These are phyloP conservation scores for Lentinula detonsa DNA, from an alignment of 768 basidiomycete genomes.

Conservation along the genomic window DNA sequence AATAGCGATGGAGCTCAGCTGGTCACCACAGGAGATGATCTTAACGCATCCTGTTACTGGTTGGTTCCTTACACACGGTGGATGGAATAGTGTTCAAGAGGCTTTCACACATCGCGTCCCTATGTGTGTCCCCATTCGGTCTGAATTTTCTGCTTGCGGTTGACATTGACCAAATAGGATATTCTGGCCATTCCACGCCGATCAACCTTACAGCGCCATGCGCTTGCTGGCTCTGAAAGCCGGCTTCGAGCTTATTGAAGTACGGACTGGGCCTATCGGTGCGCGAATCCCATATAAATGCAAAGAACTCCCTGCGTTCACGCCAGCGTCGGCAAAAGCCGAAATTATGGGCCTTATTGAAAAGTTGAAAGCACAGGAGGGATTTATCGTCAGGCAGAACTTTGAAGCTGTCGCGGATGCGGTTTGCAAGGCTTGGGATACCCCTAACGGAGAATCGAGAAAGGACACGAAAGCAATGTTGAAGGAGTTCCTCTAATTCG, in stretches of 20 bases:
- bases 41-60: background rate
- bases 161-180: background rate
- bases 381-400: background rate
- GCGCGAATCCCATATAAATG: background rate
- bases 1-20: background rate
- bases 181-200: background rate
- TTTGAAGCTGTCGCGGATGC: background rate
- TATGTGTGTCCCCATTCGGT: background rate
- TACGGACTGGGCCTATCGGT: background rate
- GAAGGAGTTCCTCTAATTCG: background rate
- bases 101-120: background rate
- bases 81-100: slow-evolving; percentile 4
- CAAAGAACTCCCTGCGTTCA: background rate
- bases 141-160: background rate
- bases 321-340: background rate
- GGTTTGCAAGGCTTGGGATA: background rate
- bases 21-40: background rate
- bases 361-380: background rate
- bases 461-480: background rate
- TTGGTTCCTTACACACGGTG: slow-evolving; percentile 2
- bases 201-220: background rate
- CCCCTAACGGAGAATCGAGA: background rate
- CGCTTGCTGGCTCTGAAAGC: background rate
- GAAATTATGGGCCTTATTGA: background rate
- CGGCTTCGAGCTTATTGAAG: background rate